phyloP scores from a whole-genome alignment of 257 asterid species.

The Linaria vulgaris region DNA sequence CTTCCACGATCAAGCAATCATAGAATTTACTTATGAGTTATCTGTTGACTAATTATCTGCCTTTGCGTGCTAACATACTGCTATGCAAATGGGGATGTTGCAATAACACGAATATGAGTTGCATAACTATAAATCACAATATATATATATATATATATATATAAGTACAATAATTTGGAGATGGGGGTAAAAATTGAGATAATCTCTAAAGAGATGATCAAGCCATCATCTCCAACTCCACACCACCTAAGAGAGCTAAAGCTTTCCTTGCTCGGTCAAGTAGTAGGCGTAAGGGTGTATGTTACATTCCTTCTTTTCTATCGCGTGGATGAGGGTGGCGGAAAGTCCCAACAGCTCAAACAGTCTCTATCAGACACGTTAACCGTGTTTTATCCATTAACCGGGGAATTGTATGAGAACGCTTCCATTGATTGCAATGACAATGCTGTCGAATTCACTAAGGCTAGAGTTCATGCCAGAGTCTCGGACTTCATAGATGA shows the following conservation, averaged over 20 bases:
- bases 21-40: too few species aligned
- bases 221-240: conserved; percentile 48
- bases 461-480: conserved; percentile 19
- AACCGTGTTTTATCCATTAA: conserved; percentile 36
- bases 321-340: background rate
- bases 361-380: conserved; percentile 37
- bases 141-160: too few species aligned
- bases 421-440: conserved; percentile 36
- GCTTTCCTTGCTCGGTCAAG: conserved; percentile 45
- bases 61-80: too few species aligned
- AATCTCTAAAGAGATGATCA: conserved; percentile 29
- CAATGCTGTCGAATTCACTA: conserved; percentile 35
- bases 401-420: conserved; percentile 32
- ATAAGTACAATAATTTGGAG: too few species aligned
- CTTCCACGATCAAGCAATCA: too few species aligned
- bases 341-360: conserved; percentile 20
- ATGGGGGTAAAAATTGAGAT: background rate
- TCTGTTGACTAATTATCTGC: too few species aligned
- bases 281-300: conserved; percentile 32
- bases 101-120: too few species aligned
- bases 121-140: too few species aligned
- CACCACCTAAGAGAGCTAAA: conserved; percentile 25
- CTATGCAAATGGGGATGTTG: too few species aligned
- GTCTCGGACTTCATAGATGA: conserved; percentile 15
- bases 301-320: conserved; percentile 35